phyloP scores from a whole-genome alignment of 1,284 basidiomycete species.

The Irpex sp. region DNA sequence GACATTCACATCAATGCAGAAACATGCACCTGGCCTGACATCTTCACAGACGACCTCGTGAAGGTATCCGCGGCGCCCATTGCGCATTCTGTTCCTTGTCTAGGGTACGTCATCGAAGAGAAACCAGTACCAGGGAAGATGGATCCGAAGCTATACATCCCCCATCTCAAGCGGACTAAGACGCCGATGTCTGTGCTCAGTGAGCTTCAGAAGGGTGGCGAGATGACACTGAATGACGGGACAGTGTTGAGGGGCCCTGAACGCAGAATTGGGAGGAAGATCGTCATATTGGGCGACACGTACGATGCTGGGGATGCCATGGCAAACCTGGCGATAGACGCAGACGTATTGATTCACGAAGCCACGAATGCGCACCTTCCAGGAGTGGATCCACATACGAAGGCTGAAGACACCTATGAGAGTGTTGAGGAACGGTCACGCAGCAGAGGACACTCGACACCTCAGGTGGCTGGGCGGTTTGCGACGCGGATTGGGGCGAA shows the following conservation, averaged over 20 bases:
- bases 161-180: conserved; percentile 64
- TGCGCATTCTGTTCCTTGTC: conserved; percentile 75
- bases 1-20: conserved; percentile 52
- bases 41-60: conserved; percentile 59
- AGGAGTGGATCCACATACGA: conserved; percentile 52
- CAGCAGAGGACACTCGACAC: conserved; percentile 88
- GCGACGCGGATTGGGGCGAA: conserved; percentile 66
- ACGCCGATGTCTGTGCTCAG: conserved; percentile 74
- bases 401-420: conserved; percentile 53
- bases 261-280: conserved; percentile 64
- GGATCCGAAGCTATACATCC: conserved; percentile 59
- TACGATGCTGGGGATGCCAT: conserved; percentile 66
- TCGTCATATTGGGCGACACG: conserved; percentile 82
- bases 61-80: conserved; percentile 85
- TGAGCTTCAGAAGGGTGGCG: conserved; percentile 64
- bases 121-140: conserved; percentile 76
- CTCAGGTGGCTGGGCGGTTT: conserved; percentile 86
- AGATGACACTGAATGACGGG: conserved; percentile 75
- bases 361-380: conserved; percentile 92
- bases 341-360: conserved; percentile 79
- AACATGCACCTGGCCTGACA: conserved; percentile 69
- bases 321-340: conserved; percentile 49
- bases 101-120: conserved; percentile 83
- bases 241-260: conserved; percentile 72
- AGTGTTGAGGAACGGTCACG: conserved; percentile 67